Evolutionary conservation across 192 early-diverging fungal genomes (phyloP).

Genomic region (Dispira parvispora): DNA sequence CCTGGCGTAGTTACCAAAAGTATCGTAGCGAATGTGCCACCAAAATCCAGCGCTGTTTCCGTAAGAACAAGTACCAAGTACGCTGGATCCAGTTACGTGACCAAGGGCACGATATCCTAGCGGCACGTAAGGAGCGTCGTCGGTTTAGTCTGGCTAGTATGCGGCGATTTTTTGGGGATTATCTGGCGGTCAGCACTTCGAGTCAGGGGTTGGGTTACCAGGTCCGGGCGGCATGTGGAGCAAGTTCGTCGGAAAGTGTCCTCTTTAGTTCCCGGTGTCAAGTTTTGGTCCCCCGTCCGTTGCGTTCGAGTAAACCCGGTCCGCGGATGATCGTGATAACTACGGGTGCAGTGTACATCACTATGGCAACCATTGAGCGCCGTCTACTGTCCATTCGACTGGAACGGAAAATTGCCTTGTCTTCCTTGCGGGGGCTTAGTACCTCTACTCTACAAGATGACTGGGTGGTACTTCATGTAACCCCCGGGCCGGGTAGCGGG

Average conservation of each 20-base stretch:
- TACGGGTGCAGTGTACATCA: conserved; percentile 34
- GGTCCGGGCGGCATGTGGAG: conserved; percentile 20
- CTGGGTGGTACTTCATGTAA: conserved; percentile 46
- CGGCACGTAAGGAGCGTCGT: conserved; percentile 79
- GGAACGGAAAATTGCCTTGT: conserved; percentile 36
- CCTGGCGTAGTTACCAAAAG: conserved; percentile 63
- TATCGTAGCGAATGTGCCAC: conserved; percentile 45
- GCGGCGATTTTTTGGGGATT: conserved; percentile 83
- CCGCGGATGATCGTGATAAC: conserved; percentile 58
- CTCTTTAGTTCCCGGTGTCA: conserved; percentile 44
- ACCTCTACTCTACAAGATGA: conserved; percentile 55
- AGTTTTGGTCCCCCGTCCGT: conserved; percentile 44
- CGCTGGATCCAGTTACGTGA: conserved; percentile 85
- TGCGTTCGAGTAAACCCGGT: conserved; percentile 56
- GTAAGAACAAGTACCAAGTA: conserved; percentile 63
- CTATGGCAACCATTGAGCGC: conserved; percentile 34
- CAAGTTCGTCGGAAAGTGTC: conserved; percentile 26
- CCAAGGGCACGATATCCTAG: conserved; percentile 80
- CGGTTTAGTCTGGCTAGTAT: conserved; percentile 66
- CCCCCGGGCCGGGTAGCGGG: conserved; percentile 15
- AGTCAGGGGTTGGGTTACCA: conserved; percentile 16
- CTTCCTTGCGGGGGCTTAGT: conserved; percentile 35
- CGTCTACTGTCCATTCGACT: conserved; percentile 30
- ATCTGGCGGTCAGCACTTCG: conserved; percentile 39
- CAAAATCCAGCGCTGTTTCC: conserved; percentile 62